Evolutionary conservation across 257 asterid species (phyloP).

Genomic region (Capsicum rhomboideum): DNA sequence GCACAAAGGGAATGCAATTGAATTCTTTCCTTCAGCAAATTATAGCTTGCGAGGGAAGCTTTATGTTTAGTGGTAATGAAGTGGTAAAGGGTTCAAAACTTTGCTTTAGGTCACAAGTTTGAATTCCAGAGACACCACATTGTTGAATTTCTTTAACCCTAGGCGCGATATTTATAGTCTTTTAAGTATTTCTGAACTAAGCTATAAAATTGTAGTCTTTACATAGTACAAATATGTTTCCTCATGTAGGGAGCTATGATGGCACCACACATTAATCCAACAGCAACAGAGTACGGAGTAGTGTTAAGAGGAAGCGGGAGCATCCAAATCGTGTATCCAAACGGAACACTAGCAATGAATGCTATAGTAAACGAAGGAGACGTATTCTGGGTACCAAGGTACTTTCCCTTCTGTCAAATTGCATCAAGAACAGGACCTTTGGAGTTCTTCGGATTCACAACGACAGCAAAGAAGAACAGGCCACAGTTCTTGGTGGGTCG

Average conservation of each 20-base stretch:
- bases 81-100: not conserved
- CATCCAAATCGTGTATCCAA: conserved; percentile 58
- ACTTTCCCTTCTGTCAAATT: conserved; percentile 84
- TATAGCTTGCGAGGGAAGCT: not conserved
- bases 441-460: conserved; percentile 86
- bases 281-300: conserved; percentile 65
- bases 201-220: not conserved
- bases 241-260: conserved; percentile 81
- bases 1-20: not conserved
- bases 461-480: conserved; percentile 52
- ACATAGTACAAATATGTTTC: not conserved
- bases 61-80: not conserved
- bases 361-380: conserved; percentile 64
- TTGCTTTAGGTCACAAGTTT: not conserved
- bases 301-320: conserved; percentile 58
- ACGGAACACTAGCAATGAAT: conserved; percentile 80
- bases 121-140: not conserved
- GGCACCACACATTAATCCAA: conserved; percentile 90
- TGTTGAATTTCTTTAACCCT: not conserved
- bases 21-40: not conserved
- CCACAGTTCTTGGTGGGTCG: conserved; percentile 80
- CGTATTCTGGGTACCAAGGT: conserved; percentile 72
- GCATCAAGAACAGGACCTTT: conserved; percentile 70
- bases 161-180: not conserved
- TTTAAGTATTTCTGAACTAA: not conserved